phyloP scores from a whole-genome alignment of 2,329 filamentous ascomycete genomes.

The Diatrype stigma region DNA sequence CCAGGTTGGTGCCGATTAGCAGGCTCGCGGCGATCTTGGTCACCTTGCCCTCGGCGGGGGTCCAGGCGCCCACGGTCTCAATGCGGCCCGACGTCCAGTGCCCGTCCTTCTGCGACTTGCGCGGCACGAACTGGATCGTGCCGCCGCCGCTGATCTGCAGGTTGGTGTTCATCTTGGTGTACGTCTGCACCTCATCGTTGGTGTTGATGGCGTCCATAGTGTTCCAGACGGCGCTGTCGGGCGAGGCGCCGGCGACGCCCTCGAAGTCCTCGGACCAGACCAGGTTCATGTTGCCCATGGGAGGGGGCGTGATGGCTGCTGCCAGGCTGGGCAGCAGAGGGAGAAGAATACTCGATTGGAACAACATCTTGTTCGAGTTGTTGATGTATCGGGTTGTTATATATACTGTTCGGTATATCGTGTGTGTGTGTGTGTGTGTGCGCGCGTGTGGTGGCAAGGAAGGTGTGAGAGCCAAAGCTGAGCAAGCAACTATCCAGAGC shows the following conservation, averaged over 20 bases:
- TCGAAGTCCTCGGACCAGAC: slow-evolving; percentile 25
- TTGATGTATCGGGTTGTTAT: neutral
- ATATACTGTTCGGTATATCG: neutral
- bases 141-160: slow-evolving; percentile 46
- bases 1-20: slow-evolving; percentile 40
- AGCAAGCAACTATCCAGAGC: neutral
- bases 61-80: slow-evolving; percentile 45
- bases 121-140: slow-evolving; percentile 49
- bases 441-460: neutral
- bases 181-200: slow-evolving; percentile 51
- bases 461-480: neutral
- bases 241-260: slow-evolving; percentile 20
- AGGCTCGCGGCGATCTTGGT: slow-evolving; percentile 44
- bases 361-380: slow-evolving; percentile 22
- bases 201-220: slow-evolving; percentile 34
- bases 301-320: slow-evolving; percentile 24
- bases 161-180: slow-evolving; percentile 42
- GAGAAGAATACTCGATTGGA: slow-evolving; percentile 21
- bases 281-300: slow-evolving; percentile 21
- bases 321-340: slow-evolving; percentile 23
- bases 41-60: slow-evolving; percentile 39
- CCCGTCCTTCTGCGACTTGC: slow-evolving; percentile 31
- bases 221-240: slow-evolving; percentile 21
- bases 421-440: neutral
- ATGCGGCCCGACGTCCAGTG: slow-evolving; percentile 53